A percentile compares a stretch with the other conserved stretches of the same genome.
Evolutionary conservation across 2,329 filamentous ascomycete species (phyloP).

Genomic region (Sordariomycetes sp.): DNA sequence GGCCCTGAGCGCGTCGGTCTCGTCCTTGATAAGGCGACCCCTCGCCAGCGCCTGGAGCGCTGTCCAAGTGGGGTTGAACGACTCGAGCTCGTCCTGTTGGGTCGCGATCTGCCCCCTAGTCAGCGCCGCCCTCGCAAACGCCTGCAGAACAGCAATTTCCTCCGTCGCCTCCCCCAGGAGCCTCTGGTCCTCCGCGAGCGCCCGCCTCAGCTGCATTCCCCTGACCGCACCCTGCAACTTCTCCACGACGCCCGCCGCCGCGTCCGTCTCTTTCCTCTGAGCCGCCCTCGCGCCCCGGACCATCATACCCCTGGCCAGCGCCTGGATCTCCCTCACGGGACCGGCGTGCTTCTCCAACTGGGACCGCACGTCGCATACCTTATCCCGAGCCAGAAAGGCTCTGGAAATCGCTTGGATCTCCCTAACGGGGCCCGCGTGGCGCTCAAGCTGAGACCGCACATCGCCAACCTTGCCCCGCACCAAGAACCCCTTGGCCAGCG

Average conservation of each 20-base stretch:
- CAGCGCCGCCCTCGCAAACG: slow-evolving; percentile 49
- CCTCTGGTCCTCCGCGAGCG: slow-evolving; percentile 37
- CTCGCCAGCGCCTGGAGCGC: slow-evolving; percentile 26
- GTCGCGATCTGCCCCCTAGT: slow-evolving; percentile 38
- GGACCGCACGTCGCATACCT: slow-evolving; percentile 40
- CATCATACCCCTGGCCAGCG: slow-evolving; percentile 53
- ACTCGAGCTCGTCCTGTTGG: slow-evolving; percentile 36
- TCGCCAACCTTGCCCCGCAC: slow-evolving; percentile 44
- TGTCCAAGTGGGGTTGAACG: slow-evolving; percentile 34
- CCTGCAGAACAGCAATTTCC: slow-evolving; percentile 46
- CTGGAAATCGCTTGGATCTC: slow-evolving; percentile 49
- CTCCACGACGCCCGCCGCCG: slow-evolving; percentile 36
- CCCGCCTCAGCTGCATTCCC: slow-evolving; percentile 49
- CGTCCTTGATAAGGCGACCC: slow-evolving; percentile 32
- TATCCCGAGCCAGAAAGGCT: slow-evolving; percentile 27
- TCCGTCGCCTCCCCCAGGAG: slow-evolving; percentile 35
- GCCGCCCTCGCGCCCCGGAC: slow-evolving; percentile 41
- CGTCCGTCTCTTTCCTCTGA: slow-evolving; percentile 41
- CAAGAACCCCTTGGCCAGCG: slow-evolving; percentile 26
- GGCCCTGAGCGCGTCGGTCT: slow-evolving; percentile 27
- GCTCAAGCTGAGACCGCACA: slow-evolving; percentile 43
- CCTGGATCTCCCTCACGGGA: slow-evolving; percentile 52
- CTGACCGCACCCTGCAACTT: slow-evolving; percentile 54
- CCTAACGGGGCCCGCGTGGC: slow-evolving; percentile 48
- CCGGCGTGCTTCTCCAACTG: slow-evolving; percentile 49